Base-by-base conservation (phyloP, 768 basidiomycete species). In the Tylopilus rubrobrunneus region DNA sequence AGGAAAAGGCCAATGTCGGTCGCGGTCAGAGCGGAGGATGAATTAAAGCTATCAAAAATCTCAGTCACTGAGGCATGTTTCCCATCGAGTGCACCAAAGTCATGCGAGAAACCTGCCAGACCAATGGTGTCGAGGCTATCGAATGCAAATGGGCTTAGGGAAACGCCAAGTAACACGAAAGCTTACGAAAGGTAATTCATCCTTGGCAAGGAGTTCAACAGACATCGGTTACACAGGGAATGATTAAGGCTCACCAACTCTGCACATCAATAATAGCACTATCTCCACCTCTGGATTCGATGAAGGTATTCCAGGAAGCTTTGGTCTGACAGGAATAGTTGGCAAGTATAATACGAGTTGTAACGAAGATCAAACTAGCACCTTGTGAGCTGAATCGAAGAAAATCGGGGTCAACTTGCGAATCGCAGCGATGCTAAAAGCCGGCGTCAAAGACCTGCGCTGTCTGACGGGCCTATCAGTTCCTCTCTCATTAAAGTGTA, bases 231-330 rank as follows among this genome's bases (percentile, higher is more conserved):
- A 25, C 25, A 36, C 1, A 53, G n/a, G 23, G 17, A 17, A n/a
- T 2, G 5, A 27, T 11, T 0, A 7, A 21, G 4, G 23, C 67
- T 7, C 39, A 76, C 77, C 80, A 81, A 41, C 59, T 66, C 54
- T 81, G 76, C 12, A 81, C 78, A 39, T 82, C 77, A 31, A 81
- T 76, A 5, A 74, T 33, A 0, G 68, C 63, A 27, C 70, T 66
- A 21, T 49, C 49, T 1, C 60, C 55, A 4, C 17, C 55, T 29
- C 29, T 49, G 14, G 61, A 46, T 36, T 67, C 65, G 1, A 72
- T 55, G 19, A 62, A 39, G 2, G 58, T 46, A 11, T 73, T 70
- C 72, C 73, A 74, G 19, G 51, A 46, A 0, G 59, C 53, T 62
- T 71, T 73, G 7, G 56, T 60, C 71, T 73, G 33, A 31, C 17